Base-by-base conservation (phyloP, 805 yeast genomes). In the Wickerhamomyces chambardii region DNA sequence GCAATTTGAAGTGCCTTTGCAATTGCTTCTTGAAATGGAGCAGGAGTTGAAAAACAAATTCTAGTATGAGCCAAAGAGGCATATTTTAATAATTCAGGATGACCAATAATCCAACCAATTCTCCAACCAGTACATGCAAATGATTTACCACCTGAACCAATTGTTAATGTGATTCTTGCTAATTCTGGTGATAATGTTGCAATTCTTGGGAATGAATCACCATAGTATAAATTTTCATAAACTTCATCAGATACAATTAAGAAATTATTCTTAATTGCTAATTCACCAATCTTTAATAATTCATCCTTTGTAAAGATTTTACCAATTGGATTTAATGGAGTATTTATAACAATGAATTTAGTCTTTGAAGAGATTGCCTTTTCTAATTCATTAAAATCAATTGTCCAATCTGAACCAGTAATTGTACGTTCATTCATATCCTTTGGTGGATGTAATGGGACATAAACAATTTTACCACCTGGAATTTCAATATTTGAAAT, bases 121-220 rank as follows among this genome's bases (percentile, higher is more conserved):
- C 98, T 79, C 97, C 97, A 92, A 36, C 98, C 98, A 11, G 98
- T 92, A 30, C 95, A 95, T n/a, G 96, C 95, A 64, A 92, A 92
- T 0, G 95, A 78, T 59, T 92, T 92, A 43, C 98, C 98, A 6
- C 97, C 98, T 21, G 96, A 85, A 1, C 97, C 97, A 17, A 92
- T 94, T 4, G 97, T 80, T 37, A 92, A 62, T 0, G 97, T 85
- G 50, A 87, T 66, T 38, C 75, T 74, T 19, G 73, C 79, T 40
- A 87, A 71, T 48, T 87, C 95, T 5, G 90, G 89, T 5, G 78
- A 66, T 36, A 90, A 62, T 3, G 85, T 75, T 2, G 96, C 95
- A 32, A 92, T 81, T 52, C 97, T 73, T 6, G 90, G 79, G 59
- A 90, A 87, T 3, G 55, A 57, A 6, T 69, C 63, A 3, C 70